These are phyloP conservation scores for Penicillium manginii DNA, from an alignment of 495 filamentous ascomycete species.

Conservation along the genomic window DNA sequence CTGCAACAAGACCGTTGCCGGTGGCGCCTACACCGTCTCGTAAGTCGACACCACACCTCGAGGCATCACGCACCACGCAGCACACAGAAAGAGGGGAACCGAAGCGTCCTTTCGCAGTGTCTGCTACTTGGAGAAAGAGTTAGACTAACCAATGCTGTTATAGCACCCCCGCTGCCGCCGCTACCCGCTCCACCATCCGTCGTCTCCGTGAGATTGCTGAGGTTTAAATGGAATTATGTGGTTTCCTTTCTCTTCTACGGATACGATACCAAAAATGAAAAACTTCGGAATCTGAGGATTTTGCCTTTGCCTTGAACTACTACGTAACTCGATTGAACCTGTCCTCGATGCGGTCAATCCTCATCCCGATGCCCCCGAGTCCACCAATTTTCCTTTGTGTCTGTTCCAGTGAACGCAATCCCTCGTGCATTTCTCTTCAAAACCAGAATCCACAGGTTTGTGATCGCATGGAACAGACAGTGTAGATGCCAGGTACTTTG, in stretches of 20 bases:
- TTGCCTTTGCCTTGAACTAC: constrained; percentile 17
- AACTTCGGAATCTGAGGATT: constrained; percentile 41
- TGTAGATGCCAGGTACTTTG: no score
- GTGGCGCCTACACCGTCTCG: constrained; percentile 96
- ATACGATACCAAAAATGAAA: constrained; percentile 52
- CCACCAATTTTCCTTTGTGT: background rate
- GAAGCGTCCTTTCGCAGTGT: background rate
- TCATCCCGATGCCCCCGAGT: background rate
- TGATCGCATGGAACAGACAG: no score
- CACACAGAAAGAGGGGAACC: background rate
- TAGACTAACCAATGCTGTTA: constrained; percentile 11
- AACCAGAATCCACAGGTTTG: background rate
- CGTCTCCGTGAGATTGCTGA: constrained; percentile 97
- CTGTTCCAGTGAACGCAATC: background rate
- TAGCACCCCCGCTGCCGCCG: constrained; percentile 94
- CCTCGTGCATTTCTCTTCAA: background rate
- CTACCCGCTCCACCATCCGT: constrained; percentile 95
- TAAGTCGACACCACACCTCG: constrained; percentile 57
- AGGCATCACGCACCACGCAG: no score
- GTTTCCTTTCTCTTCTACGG: constrained; percentile 45
- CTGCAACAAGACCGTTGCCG: constrained; percentile 93
- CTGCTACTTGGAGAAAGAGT: background rate
- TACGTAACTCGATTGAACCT: constrained; percentile 7
- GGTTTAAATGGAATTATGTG: constrained; percentile 67
- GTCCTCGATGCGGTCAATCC: background rate